A percentile compares a stretch with the other conserved stretches of the same genome.
These are phyloP conservation scores for Fragilaria crotonensis DNA, from an alignment of 108 stramenopile genomes.

Conservation along the genomic window DNA sequence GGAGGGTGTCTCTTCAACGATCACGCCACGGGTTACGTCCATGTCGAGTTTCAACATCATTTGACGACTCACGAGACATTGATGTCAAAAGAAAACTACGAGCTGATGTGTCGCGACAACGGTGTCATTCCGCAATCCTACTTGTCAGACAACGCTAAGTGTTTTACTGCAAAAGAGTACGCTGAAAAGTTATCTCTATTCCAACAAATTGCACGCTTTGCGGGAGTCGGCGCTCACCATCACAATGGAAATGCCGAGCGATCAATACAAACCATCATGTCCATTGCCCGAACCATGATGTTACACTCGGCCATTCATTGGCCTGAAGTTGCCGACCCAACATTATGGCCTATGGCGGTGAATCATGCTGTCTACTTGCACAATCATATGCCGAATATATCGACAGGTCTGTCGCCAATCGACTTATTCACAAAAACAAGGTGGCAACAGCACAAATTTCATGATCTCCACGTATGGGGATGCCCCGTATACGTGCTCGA, in stretches of 20 bases:
- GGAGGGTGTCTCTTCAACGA: neutral
- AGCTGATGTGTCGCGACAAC: constrained; percentile 1
- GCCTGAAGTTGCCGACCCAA: no score
- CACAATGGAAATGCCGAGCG: no score
- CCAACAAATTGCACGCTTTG: no score
- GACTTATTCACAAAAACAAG: constrained; percentile 10
- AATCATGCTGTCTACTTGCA: constrained; percentile 8
- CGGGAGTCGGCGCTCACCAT: no score
- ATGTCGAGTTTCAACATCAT: neutral
- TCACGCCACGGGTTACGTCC: constrained; percentile 1
- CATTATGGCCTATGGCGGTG: constrained; percentile 17
- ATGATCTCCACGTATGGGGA: constrained; percentile 28
- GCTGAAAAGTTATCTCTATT: no score
- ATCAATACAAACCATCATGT: no score
- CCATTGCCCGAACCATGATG: no score
- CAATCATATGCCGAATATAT: constrained; percentile 6
- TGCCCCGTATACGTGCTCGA: constrained; percentile 30
- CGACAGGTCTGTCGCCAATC: constrained; percentile 11
- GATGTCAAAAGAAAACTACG: constrained; percentile 17
- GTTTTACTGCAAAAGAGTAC: no score
- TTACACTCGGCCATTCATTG: no score
- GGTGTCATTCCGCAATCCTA: no score
- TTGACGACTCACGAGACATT: constrained; percentile 8
- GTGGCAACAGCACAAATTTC: constrained; percentile 3
- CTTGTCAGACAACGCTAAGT: no score